Evolutionary conservation across 257 asterid species (phyloP), one percentile per base, ranked within the genome.

Genomic region (Jasminum sambac): DNA sequence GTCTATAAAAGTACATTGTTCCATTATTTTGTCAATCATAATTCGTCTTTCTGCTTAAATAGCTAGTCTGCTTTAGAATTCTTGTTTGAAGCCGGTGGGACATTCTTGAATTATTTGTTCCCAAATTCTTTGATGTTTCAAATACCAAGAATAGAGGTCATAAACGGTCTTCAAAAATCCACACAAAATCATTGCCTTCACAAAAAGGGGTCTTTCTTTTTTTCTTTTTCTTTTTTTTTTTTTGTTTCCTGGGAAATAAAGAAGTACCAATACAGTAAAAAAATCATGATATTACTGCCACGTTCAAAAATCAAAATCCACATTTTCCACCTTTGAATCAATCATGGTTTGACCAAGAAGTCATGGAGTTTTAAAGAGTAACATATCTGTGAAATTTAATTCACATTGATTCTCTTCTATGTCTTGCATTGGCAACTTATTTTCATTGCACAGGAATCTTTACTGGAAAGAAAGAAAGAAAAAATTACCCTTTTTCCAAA

Each of bases 381-480:
- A 55, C 62, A 55, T 19, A 55, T 8, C 62, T 8, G 16, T 8
- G 67, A 5, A 66, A 16, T 34, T 46, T n/a, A n/a, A n/a, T 26
- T 25, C 48, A 30, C 1, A 68, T 81, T 67, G 74, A 77, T 81
- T 77, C 82, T 68, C 73, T 74, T 70, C 82, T 37, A 81, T 81
- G 79, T 71, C 69, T 66, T 34, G 63, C 63, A 67, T 63, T 52
- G 63, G 41, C 24, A 67, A 30, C 55, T 57, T 34, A 6, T 74
- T 64, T 71, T 34, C 16, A 48, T 14, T 52, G 67, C 67, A 12
- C 42, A 67, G 67, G 71, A 67, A 78, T 74, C 74, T 78, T 74
- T 46, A n/a, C 42, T 5, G 72, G 70, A 77, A 40, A 50, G 68
- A 46, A 65, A 61, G 40, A 44, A 58, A 40, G 48, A 65, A 61